Evolutionary conservation across 345 rosid species (phyloP).

Genomic region (Durio zibethinus): DNA sequence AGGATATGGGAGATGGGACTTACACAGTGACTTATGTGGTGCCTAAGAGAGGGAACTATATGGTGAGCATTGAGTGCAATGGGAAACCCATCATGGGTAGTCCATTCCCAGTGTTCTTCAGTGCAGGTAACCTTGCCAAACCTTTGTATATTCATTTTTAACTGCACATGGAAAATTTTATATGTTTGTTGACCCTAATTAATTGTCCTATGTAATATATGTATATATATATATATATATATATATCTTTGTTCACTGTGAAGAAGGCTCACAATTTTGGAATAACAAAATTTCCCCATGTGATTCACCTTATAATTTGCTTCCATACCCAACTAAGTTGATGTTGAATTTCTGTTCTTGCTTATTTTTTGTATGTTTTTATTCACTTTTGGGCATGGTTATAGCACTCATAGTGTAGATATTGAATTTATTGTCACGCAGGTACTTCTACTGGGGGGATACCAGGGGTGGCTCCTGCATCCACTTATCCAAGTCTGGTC

Average conservation of each 20-base stretch:
- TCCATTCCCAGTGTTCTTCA: conserved; percentile 97
- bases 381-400: neutral
- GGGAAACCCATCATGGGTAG: conserved; percentile 90
- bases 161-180: neutral
- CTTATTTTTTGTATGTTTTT: neutral
- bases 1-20: conserved; percentile 92
- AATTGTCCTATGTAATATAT: neutral
- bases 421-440: conserved; percentile 21
- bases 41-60: conserved; percentile 96
- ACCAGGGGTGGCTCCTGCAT: conserved; percentile 68
- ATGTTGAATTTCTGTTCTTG: neutral
- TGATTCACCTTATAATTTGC: neutral
- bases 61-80: conserved; percentile 84
- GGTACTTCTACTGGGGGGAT: conserved; percentile 76
- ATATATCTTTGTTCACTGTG: neutral
- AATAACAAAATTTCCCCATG: neutral
- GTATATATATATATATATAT: too few relatives aligned
- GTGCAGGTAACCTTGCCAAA: conserved; percentile 60
- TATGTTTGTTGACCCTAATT: neutral
- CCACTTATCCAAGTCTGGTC: conserved; percentile 67
- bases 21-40: conserved; percentile 87
- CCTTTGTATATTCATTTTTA: neutral
- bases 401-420: neutral
- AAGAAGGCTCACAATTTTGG: neutral
- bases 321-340: neutral